Conservation (phyloP, 163 green algal genomes). For the Coccomyxa subellipsoidea region DNA sequence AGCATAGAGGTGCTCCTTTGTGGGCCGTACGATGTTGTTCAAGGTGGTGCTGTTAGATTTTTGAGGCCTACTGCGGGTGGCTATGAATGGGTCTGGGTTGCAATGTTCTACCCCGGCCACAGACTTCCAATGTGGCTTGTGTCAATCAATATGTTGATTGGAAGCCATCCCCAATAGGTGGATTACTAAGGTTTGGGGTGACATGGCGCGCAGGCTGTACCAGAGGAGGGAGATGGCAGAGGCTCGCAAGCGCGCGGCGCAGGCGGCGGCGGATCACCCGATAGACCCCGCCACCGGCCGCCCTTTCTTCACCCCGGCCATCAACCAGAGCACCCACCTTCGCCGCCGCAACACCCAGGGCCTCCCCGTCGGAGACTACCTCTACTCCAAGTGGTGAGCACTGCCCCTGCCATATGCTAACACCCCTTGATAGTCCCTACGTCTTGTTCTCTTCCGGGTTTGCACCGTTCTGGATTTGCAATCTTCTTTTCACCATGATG, state of each 20-base stretch:
- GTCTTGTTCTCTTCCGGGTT: not conserved
- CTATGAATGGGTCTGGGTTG: too few species aligned
- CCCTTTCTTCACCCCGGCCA: slow-evolving; percentile 58
- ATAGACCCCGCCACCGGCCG: slow-evolving; percentile 56
- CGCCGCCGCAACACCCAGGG: slow-evolving; percentile 27
- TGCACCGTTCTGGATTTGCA: not conserved
- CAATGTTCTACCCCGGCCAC: too few species aligned
- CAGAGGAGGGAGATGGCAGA: slow-evolving; percentile 19
- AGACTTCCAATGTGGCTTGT: too few species aligned
- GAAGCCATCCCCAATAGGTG: too few species aligned
- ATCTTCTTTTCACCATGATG: not conserved
- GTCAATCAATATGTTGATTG: too few species aligned
- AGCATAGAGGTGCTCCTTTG: too few species aligned
- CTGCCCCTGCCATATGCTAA: not conserved
- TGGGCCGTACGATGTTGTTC: too few species aligned
- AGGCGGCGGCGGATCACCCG: slow-evolving; percentile 24
- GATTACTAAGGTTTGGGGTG: too few species aligned
- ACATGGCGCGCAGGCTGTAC: slow-evolving; percentile 12
- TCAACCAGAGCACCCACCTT: slow-evolving; percentile 34
- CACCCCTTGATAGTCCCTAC: not conserved
- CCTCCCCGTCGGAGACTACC: slow-evolving; percentile 54
- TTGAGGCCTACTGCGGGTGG: too few species aligned
- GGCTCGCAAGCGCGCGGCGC: slow-evolving; percentile 49
- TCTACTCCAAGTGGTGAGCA: slow-evolving; percentile 46
- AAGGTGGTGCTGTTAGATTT: too few species aligned